phyloP scores from a whole-genome alignment of 352 stramenopile species.

The Phytophthora ohioensis region DNA sequence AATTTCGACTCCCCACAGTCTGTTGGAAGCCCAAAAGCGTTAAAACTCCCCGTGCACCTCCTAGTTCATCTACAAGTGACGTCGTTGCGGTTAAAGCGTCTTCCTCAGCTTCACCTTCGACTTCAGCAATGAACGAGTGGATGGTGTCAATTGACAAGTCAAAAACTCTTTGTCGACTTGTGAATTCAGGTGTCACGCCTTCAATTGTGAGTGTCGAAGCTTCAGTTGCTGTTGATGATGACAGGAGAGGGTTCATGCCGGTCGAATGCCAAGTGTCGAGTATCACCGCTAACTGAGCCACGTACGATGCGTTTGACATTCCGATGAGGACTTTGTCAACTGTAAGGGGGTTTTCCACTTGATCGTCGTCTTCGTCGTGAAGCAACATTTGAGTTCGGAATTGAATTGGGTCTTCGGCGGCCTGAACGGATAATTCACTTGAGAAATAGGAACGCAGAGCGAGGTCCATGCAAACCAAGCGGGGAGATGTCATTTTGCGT shows the following conservation, averaged over 20 bases:
- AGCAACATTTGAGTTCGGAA: slow-evolving; percentile 59
- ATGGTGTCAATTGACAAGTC: slow-evolving; percentile 29
- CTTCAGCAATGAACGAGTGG: slow-evolving; percentile 28
- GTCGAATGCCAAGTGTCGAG: slow-evolving; percentile 51
- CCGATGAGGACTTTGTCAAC: slow-evolving; percentile 24
- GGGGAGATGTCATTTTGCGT: background rate
- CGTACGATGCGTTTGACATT: slow-evolving; percentile 40
- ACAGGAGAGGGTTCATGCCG: slow-evolving; percentile 42
- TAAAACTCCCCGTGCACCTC: slow-evolving; percentile 64
- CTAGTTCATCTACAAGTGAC: slow-evolving; percentile 50
- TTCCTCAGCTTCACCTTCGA: background rate
- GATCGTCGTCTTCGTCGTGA: slow-evolving; percentile 2
- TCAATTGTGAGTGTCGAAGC: slow-evolving; percentile 25
- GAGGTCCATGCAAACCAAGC: slow-evolving; percentile 13
- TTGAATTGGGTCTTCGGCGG: slow-evolving; percentile 43
- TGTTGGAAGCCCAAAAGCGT: slow-evolving; percentile 75
- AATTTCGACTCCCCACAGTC: slow-evolving; percentile 59
- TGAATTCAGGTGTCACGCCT: slow-evolving; percentile 46
- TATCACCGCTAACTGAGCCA: slow-evolving; percentile 55
- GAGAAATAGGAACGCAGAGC: slow-evolving; percentile 40
- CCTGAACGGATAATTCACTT: slow-evolving; percentile 30
- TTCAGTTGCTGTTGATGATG: slow-evolving; percentile 20
- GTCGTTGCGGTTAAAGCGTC: slow-evolving; percentile 8
- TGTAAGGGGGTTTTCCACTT: slow-evolving; percentile 1
- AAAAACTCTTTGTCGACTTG: slow-evolving; percentile 46